A percentile compares a stretch with the other conserved stretches of the same genome.
Evolutionary conservation across 2,329 filamentous ascomycete genomes (phyloP).

Genomic region (Hypoxylon sp.): DNA sequence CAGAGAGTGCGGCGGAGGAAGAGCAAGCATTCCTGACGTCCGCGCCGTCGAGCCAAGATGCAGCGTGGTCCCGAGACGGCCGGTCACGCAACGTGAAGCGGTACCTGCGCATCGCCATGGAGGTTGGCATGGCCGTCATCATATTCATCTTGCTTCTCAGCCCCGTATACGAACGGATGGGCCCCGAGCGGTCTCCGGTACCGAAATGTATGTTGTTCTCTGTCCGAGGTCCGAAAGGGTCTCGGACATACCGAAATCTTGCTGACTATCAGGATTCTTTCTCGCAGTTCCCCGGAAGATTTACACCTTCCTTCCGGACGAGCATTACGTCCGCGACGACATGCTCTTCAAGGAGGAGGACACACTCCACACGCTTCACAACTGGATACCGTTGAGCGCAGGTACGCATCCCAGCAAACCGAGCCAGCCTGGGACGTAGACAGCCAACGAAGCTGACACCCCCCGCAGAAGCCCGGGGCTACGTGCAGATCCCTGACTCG

Average conservation of each 20-base stretch:
- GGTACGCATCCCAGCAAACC: constrained; percentile 24
- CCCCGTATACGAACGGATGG: constrained; percentile 26
- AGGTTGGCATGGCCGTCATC: constrained; percentile 43
- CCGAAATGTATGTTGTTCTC: constrained; percentile 44
- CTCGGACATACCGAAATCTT: no score
- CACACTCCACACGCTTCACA: constrained; percentile 47
- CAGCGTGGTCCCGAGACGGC: constrained; percentile 24
- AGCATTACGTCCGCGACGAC: constrained; percentile 45
- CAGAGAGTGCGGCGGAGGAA: constrained; percentile 43
- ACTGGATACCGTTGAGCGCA: constrained; percentile 48
- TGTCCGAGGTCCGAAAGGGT: background rate
- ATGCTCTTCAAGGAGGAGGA: constrained; percentile 47
- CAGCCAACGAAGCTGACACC: background rate
- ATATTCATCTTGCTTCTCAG: constrained; percentile 41
- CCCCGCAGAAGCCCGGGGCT: constrained; percentile 44
- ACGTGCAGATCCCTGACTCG: constrained; percentile 44
- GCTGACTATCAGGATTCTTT: constrained; percentile 16
- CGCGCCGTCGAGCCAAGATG: constrained; percentile 14
- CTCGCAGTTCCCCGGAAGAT: constrained; percentile 47
- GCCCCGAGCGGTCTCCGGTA: constrained; percentile 40
- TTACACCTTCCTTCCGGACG: constrained; percentile 46
- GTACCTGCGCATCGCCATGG: constrained; percentile 43
- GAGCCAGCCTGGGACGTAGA: background rate
- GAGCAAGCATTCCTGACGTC: constrained; percentile 44
- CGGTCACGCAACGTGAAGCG: constrained; percentile 17